These are phyloP conservation scores for Aspergillus egyptiacus DNA, from an alignment of 495 filamentous ascomycete genomes.

Conservation along the genomic window DNA sequence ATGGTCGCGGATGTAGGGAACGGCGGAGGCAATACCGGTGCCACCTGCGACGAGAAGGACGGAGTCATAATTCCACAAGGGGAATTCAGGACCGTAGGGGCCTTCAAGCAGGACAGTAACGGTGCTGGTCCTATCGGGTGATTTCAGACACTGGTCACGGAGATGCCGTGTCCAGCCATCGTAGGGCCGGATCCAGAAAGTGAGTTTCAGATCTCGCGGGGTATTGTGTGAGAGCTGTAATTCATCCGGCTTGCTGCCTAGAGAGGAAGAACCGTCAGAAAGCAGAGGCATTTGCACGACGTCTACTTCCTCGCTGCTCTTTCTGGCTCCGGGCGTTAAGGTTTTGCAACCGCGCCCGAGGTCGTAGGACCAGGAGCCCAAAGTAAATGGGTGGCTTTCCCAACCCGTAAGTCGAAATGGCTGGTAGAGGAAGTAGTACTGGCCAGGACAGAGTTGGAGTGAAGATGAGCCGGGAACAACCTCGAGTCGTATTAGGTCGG, in stretches of 20 bases:
- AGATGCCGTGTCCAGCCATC: slow-evolving; percentile 46
- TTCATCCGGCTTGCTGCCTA: neutral
- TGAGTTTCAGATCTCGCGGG: slow-evolving; percentile 16
- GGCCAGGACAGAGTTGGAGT: slow-evolving; percentile 39
- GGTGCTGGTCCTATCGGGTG: slow-evolving; percentile 13
- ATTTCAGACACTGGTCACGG: slow-evolving; percentile 31
- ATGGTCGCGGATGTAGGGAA: slow-evolving; percentile 47
- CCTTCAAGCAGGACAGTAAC: slow-evolving; percentile 48
- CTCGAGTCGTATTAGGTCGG: slow-evolving; percentile 47
- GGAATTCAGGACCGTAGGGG: slow-evolving; percentile 49
- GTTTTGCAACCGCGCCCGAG: neutral
- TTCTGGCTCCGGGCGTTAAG: neutral
- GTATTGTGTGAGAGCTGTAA: neutral
- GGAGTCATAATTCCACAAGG: slow-evolving; percentile 44
- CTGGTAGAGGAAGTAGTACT: slow-evolving; percentile 55
- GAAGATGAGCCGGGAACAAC: slow-evolving; percentile 29
- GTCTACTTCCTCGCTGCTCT: slow-evolving; percentile 12
- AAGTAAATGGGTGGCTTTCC: slow-evolving; percentile 58
- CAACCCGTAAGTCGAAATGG: slow-evolving; percentile 45
- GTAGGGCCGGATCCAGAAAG: slow-evolving; percentile 44
- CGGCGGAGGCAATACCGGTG: slow-evolving; percentile 50
- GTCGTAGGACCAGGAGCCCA: slow-evolving; percentile 40
- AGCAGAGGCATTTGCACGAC: slow-evolving; percentile 32
- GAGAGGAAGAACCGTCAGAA: slow-evolving; percentile 12
- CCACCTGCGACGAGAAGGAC: slow-evolving; percentile 56